These are phyloP conservation scores for Phalaenopsis hybrid DNA, from an alignment of 116 monocot genomes.

Conservation along the genomic window DNA sequence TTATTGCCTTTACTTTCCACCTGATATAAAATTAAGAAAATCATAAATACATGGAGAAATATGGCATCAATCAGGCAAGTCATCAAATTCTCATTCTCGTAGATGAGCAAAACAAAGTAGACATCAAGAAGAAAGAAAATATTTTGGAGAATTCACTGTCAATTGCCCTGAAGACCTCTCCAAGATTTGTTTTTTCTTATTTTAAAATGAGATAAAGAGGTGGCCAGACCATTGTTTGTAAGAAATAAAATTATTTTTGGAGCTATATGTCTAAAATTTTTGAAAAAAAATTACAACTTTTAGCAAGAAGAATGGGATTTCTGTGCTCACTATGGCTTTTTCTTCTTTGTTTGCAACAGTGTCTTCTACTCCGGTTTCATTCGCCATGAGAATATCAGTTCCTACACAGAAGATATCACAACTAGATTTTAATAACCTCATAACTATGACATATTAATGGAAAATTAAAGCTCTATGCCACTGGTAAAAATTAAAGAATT, in stretches of 20 bases:
- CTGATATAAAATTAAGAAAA: slow-evolving; percentile 16
- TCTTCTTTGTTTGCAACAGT: neutral
- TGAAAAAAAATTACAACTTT: neutral
- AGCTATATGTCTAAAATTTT: neutral
- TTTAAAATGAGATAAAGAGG: neutral
- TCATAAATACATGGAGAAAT: neutral
- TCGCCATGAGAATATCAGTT: neutral
- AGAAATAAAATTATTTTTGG: neutral
- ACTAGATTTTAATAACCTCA: neutral
- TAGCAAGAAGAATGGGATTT: neutral
- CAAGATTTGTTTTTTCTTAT: neutral
- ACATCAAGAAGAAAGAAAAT: neutral
- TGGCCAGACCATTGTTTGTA: neutral
- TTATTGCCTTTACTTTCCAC: slow-evolving; percentile 11
- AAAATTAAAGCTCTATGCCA: too few relatives aligned
- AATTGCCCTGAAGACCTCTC: neutral
- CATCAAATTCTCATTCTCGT: neutral
- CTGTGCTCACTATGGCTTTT: neutral
- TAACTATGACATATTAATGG: too few relatives aligned
- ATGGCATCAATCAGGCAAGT: neutral
- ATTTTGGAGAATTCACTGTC: neutral
- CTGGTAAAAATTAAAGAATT: neutral
- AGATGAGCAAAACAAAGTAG: neutral
- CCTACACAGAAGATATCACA: slow-evolving; percentile 1
- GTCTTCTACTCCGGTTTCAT: neutral